A percentile compares a stretch with the other conserved stretches of the same genome.
Evolutionary conservation across 257 asterid species (phyloP).

Genomic region (Nicotiana noctiflora): DNA sequence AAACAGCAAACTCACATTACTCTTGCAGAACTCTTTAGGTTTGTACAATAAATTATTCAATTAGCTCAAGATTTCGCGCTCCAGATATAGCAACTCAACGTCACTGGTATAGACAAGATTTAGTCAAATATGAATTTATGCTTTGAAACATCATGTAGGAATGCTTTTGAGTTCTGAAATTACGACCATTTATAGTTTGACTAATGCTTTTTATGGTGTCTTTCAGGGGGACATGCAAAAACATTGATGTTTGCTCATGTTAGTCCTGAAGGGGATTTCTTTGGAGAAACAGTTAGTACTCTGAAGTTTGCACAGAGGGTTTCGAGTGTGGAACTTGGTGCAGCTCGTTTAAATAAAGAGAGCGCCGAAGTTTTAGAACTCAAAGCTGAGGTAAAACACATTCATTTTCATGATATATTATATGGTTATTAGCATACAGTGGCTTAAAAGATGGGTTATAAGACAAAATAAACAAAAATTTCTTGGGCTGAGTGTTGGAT

Average conservation of each 20-base stretch:
- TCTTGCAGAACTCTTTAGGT: conserved; percentile 90
- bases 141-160: background rate
- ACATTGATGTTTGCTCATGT: conserved; percentile 86
- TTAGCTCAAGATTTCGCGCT: background rate
- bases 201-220: conserved; percentile 13
- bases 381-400: conserved; percentile 60
- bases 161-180: background rate
- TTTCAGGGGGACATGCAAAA: conserved; percentile 76
- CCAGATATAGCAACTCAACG: background rate
- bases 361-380: conserved; percentile 70
- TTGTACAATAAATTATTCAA: background rate
- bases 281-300: conserved; percentile 80
- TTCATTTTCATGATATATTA: background rate
- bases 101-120: background rate
- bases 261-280: conserved; percentile 69
- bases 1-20: conserved; percentile 86
- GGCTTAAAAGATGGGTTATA: background rate
- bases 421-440: background rate
- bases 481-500: background rate
- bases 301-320: conserved; percentile 85
- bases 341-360: conserved; percentile 76
- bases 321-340: conserved; percentile 80
- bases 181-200: background rate
- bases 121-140: background rate
- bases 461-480: background rate